Base-by-base conservation (phyloP, 2,329 filamentous ascomycete genomes). In the Neofusicoccum umdonicola region DNA sequence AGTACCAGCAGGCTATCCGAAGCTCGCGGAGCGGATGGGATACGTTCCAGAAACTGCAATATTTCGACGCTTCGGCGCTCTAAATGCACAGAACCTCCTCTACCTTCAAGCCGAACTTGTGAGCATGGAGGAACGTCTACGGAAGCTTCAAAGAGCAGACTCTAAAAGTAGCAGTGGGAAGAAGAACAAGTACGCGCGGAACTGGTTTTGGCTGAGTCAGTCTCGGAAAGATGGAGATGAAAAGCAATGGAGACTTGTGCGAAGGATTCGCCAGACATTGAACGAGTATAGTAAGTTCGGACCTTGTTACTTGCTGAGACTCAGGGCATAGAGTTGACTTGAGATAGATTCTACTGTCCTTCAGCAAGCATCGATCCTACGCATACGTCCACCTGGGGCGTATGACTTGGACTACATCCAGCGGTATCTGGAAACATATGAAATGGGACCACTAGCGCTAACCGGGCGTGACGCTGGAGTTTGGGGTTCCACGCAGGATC, bases 211-310 rank as follows among this genome's bases (percentile, higher is more conserved):
- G 4, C 13, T 63, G 13, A 11, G 11, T 1, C 19, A 61, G 3
- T 11, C 56, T 17, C 17, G 17, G 6, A 9, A 2, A 2, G 42
- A 37, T 13, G 13, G 27, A 15, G 58, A 22, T n/a, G 52, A 13
- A 3, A 42, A 15, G 1, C 37, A 56, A n/a, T 63, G 35, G 50
- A 2, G 12, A 7, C 61, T 63, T 22, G 35, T 56, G 8, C 12
- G 27, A 15, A 34, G 17, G 13, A 63, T 63, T 5, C 61, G 61
- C 6, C 15, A 34, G 2, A 63, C 31, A 39, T 27, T 63, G 1
- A 44, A 63, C 1, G 48, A 63, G 11, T 63, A 63, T 37, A 63
- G 61, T 63, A 42, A 44, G 61, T 45, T 37, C 11, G 17, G 17
- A 17, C 17, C 17, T 17, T 17, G 17, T 37, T 37, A 11, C 11